phyloP scores from a whole-genome alignment of 805 yeast genomes.

The Yarrowia sp. region DNA sequence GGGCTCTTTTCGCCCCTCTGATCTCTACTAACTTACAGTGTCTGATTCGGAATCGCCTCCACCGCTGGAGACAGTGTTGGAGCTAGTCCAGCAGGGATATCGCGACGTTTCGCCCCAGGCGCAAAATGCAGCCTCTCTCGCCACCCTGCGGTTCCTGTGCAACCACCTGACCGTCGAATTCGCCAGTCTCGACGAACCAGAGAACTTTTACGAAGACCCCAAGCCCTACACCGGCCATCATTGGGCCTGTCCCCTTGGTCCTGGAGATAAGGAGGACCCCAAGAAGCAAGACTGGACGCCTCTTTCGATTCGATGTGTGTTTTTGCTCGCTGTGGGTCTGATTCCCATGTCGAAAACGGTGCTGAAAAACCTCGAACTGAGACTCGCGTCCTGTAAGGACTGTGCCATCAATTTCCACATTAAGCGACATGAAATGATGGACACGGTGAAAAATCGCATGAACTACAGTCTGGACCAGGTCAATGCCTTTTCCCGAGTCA shows the following conservation, averaged over 20 bases:
- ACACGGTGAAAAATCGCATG: conserved; percentile 27
- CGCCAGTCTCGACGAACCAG: conserved; percentile 13
- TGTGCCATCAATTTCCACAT: conserved; percentile 26
- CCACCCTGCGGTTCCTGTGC: conserved; percentile 13
- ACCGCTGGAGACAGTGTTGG: conserved; percentile 33
- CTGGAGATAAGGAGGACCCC: conserved; percentile 3
- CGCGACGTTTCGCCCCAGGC: conserved; percentile 18
- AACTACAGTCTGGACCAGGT: conserved; percentile 33
- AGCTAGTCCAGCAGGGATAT: conserved; percentile 31
- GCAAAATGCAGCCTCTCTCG: conserved; percentile 33
- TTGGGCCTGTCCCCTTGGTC: conserved; percentile 16
- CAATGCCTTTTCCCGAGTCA: conserved; percentile 17
- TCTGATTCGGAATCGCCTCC: conserved; percentile 28
- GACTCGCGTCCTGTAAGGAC: conserved; percentile 34
- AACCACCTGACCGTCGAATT: conserved; percentile 26
- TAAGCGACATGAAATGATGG: conserved; percentile 32
- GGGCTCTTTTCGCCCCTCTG: no score
- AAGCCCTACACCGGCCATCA: conserved; percentile 32
- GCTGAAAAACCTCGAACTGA: conserved; percentile 32
- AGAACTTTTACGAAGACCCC: conserved; percentile 15
- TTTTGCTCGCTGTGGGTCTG: conserved; percentile 31
- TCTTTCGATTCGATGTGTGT: conserved; percentile 26
- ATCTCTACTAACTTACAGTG: conserved; percentile 14
- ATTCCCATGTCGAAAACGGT: conserved; percentile 31
- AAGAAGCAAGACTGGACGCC: conserved; percentile 31